phyloP scores from a whole-genome alignment of 805 yeast genomes.

The Saccharomycopsis synnaedendra region DNA sequence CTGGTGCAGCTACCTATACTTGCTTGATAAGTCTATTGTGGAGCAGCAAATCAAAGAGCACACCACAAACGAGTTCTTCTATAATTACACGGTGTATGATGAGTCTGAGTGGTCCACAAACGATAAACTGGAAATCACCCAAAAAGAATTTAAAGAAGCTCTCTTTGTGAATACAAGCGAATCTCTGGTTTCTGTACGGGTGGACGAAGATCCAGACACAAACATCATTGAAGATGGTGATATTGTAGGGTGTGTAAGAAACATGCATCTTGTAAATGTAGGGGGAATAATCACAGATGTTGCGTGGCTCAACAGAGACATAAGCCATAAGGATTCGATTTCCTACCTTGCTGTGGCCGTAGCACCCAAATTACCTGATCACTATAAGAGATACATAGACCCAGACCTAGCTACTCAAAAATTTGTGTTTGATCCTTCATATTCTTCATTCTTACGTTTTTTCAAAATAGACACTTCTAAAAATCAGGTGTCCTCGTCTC shows the following conservation, averaged over 20 bases:
- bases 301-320: constrained; percentile 6
- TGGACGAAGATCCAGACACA: not conserved
- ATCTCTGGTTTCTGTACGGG: too few relatives aligned
- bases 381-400: not conserved
- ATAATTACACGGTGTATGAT: not conserved
- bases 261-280: constrained; percentile 1
- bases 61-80: not conserved
- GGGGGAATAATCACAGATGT: constrained; percentile 6
- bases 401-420: constrained; percentile 1
- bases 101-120: too few relatives aligned
- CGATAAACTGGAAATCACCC: not conserved
- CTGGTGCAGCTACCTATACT: not conserved
- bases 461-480: not conserved
- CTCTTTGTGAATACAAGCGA: not conserved
- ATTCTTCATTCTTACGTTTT: not conserved
- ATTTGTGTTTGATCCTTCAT: not conserved
- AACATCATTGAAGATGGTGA: not conserved
- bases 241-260: not conserved
- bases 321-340: not conserved
- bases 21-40: not conserved
- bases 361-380: not conserved
- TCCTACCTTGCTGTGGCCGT: constrained; percentile 6
- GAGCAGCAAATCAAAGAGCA: constrained; percentile 2
- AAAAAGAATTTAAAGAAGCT: not conserved
- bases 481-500: not conserved